A percentile compares a stretch with the other conserved stretches of the same genome.
Conservation (phyloP, 2,329 filamentous ascomycete genomes). For the Venturia oleaginea region DNA sequence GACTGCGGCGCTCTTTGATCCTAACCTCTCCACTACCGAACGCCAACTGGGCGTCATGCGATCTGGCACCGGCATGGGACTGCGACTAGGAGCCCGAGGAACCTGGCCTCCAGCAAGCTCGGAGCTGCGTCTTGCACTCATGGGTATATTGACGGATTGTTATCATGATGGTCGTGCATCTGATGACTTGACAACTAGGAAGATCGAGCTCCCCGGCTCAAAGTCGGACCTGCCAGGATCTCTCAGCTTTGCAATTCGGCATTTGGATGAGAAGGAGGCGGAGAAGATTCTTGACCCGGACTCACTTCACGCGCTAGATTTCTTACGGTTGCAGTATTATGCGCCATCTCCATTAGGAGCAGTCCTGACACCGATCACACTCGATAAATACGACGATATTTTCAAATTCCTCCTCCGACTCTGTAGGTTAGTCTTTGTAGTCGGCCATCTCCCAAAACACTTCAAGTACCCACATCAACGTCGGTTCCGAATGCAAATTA, state of each 20-base stretch:
- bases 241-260: constrained; percentile 67
- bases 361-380: constrained; percentile 60
- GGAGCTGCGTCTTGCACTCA: constrained; percentile 79
- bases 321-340: constrained; percentile 78
- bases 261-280: constrained; percentile 69
- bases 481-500: constrained; percentile 62
- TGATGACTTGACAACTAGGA: constrained; percentile 6
- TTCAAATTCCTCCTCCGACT: constrained; percentile 74
- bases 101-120: constrained; percentile 92
- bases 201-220: background rate
- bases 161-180: constrained; percentile 39
- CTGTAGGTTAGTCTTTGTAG: constrained; percentile 68
- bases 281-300: constrained; percentile 74
- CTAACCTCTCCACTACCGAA: constrained; percentile 72
- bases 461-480: constrained; percentile 20
- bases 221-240: constrained; percentile 32
- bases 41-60: constrained; percentile 59
- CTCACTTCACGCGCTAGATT: constrained; percentile 83
- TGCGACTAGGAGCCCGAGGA: constrained; percentile 70
- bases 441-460: constrained; percentile 33
- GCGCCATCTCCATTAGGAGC: constrained; percentile 61
- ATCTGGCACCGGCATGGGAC: constrained; percentile 63
- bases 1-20: constrained; percentile 74
- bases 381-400: constrained; percentile 75
- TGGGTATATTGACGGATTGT: constrained; percentile 73